Evolutionary conservation across 257 asterid genomes (phyloP).

Genomic region (Jaltomata sinuosa): DNA sequence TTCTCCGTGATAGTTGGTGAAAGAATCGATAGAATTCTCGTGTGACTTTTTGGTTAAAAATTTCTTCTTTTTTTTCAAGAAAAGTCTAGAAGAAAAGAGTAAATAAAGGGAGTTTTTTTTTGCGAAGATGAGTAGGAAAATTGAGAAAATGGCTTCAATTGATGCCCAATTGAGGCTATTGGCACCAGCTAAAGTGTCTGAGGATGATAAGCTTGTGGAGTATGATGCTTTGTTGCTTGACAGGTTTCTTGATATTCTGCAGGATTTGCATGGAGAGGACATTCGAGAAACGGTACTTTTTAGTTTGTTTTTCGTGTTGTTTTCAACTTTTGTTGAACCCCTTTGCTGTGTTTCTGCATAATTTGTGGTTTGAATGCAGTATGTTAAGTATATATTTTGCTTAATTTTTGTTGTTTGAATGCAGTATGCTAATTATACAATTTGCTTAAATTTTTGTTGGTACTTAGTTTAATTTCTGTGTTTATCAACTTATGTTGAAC

Average conservation of each 20-base stretch:
- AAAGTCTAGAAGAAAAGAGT: not conserved
- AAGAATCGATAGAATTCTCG: slow-evolving; percentile 28
- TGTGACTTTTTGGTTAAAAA: not conserved
- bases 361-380: not conserved
- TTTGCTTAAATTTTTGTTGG: not conserved
- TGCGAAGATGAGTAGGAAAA: slow-evolving; percentile 23
- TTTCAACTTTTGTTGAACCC: not conserved
- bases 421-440: not conserved
- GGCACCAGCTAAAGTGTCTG: slow-evolving; percentile 90
- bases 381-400: not conserved
- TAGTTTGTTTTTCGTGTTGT: not conserved
- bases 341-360: not conserved
- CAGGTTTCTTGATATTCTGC: slow-evolving; percentile 89
- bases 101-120: not conserved
- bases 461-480: not conserved
- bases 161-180: slow-evolving; percentile 88
- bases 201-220: slow-evolving; percentile 93
- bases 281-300: slow-evolving; percentile 70
- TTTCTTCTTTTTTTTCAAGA: not conserved
- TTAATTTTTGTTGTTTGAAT: not conserved
- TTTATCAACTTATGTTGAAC: not conserved
- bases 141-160: slow-evolving; percentile 86
- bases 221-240: slow-evolving; percentile 90
- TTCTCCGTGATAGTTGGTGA: slow-evolving; percentile 35
- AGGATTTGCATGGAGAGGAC: slow-evolving; percentile 87